Evolutionary conservation across 2,329 filamentous ascomycete species (phyloP), one percentile per base, ranked within the genome.

Genomic region (Pleoardoris graminearum): DNA sequence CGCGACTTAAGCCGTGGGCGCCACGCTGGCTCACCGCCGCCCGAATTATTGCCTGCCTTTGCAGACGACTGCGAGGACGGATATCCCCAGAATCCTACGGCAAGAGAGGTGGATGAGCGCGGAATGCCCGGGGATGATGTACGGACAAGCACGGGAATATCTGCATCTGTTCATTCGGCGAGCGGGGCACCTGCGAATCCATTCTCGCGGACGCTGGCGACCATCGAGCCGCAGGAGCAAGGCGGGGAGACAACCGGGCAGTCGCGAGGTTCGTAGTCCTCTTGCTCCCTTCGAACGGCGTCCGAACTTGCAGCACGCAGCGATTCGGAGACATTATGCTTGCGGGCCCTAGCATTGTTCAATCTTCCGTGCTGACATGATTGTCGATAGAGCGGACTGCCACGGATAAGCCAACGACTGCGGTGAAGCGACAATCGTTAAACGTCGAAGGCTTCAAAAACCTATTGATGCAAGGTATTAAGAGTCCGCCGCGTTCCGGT

Each of bases 361-460:
- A n/a, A 30, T 38, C 2, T 14, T 17, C 10, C 10, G 32, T 53
- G 38, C 48, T 51, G 35, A 46, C 38, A 49, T 53, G 25, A 23
- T 14, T 43, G 29, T 33, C 41, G 8, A 45, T 35, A 60, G 66
- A 68, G 53, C 69, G 65, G 65, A 57, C 60, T 21, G 30, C 54
- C 42, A 38, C 66, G 60, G 62, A 68, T 55, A 63, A 62, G 50
- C 43, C 54, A 47, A 39, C 55, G n/a, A 36, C 50, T 55, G 57
- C 62, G 59, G 62, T 58, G 51, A 57, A 61, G 42, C 75, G 69
- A 66, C 70, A 69, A 32, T 80, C 84, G 0, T 73, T 93, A 57
- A 88, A 94, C 66, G 90, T 93, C 1, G 85, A 90, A 66, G 85
- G 89, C 7, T 94, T 94, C 75, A 86, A 86, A 66, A 82, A 86